phyloP scores from a whole-genome alignment of 352 stramenopile species.

The Globisporangium nodosum region DNA sequence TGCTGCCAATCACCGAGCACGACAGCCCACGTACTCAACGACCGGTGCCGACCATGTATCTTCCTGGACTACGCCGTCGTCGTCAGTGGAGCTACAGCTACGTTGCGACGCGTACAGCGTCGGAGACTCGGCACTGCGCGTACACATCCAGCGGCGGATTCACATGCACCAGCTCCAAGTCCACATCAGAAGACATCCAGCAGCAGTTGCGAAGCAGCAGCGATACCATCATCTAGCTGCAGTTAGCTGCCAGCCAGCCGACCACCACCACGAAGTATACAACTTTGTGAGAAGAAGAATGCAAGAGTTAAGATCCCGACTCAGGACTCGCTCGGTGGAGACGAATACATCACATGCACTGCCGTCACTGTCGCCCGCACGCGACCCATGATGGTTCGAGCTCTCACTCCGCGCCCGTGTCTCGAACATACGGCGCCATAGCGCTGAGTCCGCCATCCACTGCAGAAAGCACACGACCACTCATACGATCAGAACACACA shows the following conservation, averaged over 20 bases:
- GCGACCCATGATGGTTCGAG: background rate
- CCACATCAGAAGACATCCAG: background rate
- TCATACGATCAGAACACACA: background rate
- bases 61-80: background rate
- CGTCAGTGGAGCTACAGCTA: background rate
- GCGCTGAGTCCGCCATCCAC: conserved; percentile 73
- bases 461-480: conserved; percentile 3
- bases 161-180: conserved; percentile 5
- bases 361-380: background rate
- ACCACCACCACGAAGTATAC: background rate
- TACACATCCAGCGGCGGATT: conserved; percentile 2
- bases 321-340: too few species aligned
- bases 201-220: background rate
- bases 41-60: background rate
- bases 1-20: too few species aligned
- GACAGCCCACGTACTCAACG: too few species aligned
- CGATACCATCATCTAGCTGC: background rate
- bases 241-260: background rate
- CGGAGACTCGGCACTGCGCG: conserved; percentile 1
- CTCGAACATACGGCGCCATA: conserved; percentile 35
- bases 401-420: background rate
- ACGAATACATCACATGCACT: too few species aligned
- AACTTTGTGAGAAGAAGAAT: too few species aligned
- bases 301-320: too few species aligned
- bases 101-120: background rate